Base-by-base conservation (phyloP, 2,329 filamentous ascomycete genomes). In the Alternaria triticina region DNA sequence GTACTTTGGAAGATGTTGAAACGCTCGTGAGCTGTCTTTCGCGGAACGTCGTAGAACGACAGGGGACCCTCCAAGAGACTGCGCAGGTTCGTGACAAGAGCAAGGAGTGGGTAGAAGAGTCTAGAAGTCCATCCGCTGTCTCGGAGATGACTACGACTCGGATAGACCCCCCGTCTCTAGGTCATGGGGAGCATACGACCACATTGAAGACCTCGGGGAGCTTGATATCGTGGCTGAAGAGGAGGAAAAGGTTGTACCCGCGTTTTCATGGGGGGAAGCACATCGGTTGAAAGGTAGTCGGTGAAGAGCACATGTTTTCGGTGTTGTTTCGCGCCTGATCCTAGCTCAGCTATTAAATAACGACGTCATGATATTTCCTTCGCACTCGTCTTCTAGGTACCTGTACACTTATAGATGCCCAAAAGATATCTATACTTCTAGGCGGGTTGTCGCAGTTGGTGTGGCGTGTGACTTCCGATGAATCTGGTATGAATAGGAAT, bases 1-100 rank as follows among this genome's bases (percentile, higher is more conserved):
- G 85, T 64, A 89, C 86, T 3, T 74, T 82, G 20, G 75, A 80
- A 4, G 88, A 90, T 65, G 82, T 89, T 13, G 82, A 86, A 11
- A 17, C 28, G 9, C 56, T 62, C 15, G 27, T 59, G 3, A 23
- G 30, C 5, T 54, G 30, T 27, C 56, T 62, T 13, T 50, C 27
- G 15, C 25, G 17, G 23, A 13, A 45, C 23, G 11, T 47, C 0
- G 11, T 36, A n/a, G 25, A 55, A 22, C 23, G 20, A 1, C 28
- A n/a, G 33, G 15, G n/a, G 10, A 4, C 9, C 15, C 12, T 47
- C 2, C 25, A 52, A 15, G 6, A 17, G 15, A 13, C 12, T 5
- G 10, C 10, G 15, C n/a, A 8, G 8, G 40, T 22, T 8, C 10
- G 9, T 12, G 28, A 4, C 12, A 23, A 44, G 50, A 62, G 54